Base-by-base conservation (phyloP, 306 rosid species). In the Quercus wislizeni region DNA sequence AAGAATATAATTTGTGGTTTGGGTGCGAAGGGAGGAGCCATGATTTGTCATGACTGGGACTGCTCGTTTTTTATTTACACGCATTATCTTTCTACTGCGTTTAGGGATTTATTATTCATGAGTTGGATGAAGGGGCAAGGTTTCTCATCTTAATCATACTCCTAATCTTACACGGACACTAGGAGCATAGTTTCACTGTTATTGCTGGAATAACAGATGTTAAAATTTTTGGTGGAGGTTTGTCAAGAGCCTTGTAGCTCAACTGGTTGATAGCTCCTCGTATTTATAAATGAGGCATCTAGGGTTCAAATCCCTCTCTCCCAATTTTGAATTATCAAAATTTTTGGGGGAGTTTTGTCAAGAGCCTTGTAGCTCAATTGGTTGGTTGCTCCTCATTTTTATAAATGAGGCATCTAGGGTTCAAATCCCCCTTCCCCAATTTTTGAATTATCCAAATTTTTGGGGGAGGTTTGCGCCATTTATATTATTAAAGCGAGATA, bases 1-100 rank as follows among this genome's bases (percentile, higher is more conserved):
- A 77, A 86, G 62, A 73, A 87, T 82, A 85, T 84, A 91, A 90
- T 84, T 84, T 94, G 98, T 94, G 98, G 98, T 85, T 90, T 94
- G 97, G 97, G 90, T 88, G 87, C 87, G 78, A 78, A 84, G 80
- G 80, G 33, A 80, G 87, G 87, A 83, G 81, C 89, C 77, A 73
- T 84, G 83, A 78, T 82, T 63, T 73, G 65, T 85, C 87, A 55
- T 70, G 76, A 75, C 73, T 28, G 79, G 85, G 75, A 83, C 82
- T 83, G 80, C 80, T 84, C 78, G 67, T 74, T 14, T 65, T 75
- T 73, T 51, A 1, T 25, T 59, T 23, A 21, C 23, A 21, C 56
- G 72, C 74, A 30, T 49, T 73, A 65, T 46, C 72, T 65, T 59
- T 85, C 76, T 59, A 64, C 71, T 43, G 55, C 72, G 43, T 58